These are phyloP conservation scores for Galerina sulciceps DNA, from an alignment of 768 basidiomycete species.

Conservation along the genomic window DNA sequence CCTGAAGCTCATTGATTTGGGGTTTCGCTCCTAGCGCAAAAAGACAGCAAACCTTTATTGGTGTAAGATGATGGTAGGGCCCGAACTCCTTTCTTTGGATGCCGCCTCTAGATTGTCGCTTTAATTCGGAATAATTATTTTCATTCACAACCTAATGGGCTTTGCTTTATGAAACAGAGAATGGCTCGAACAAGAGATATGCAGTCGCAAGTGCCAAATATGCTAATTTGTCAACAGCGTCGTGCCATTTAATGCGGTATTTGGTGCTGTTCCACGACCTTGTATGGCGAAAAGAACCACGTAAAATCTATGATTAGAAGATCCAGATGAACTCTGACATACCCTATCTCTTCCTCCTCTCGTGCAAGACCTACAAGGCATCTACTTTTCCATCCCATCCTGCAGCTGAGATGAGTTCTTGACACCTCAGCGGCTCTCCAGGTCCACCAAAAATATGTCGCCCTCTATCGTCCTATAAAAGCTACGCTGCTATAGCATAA, in stretches of 20 bases:
- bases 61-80: conserved; percentile 5
- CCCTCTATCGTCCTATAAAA: neutral
- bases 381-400: neutral
- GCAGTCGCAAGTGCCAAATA: too few species aligned
- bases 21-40: conserved; percentile 16
- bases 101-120: neutral
- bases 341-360: too few species aligned
- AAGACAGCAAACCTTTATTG: conserved; percentile 23
- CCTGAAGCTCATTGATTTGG: neutral
- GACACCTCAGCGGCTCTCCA: neutral
- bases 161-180: too few species aligned
- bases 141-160: too few species aligned
- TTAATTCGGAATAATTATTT: neutral
- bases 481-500: neutral
- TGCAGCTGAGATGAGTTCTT: neutral
- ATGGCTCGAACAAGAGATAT: too few species aligned
- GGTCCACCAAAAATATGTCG: neutral
- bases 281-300: too few species aligned
- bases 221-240: too few species aligned
- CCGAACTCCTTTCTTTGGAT: neutral
- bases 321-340: too few species aligned
- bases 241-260: too few species aligned
- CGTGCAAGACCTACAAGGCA: too few species aligned
- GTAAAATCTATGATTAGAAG: too few species aligned
- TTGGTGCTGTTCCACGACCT: too few species aligned